Evolutionary conservation across 2,329 filamentous ascomycete species (phyloP).

Genomic region (Tolypocladium endophyticum): DNA sequence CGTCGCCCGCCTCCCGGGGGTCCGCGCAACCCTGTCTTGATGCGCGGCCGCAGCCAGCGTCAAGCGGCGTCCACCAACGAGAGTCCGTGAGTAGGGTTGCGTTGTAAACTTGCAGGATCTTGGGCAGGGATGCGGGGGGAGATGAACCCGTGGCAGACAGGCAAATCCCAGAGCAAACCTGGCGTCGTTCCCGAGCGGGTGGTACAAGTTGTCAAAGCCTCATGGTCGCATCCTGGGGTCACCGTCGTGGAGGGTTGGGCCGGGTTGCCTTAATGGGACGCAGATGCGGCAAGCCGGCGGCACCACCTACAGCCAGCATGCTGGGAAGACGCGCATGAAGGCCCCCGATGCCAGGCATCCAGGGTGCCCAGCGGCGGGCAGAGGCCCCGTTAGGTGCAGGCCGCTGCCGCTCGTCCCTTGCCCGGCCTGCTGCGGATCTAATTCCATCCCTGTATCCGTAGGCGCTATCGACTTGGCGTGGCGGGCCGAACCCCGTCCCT

Average conservation of each 20-base stretch:
- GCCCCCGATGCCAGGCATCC: background rate
- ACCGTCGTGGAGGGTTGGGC: background rate
- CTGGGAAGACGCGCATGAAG: background rate
- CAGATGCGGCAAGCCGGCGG: background rate
- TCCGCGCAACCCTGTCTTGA: background rate
- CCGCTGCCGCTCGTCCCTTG: background rate
- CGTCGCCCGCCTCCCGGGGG: background rate
- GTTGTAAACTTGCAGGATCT: background rate
- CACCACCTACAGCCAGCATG: background rate
- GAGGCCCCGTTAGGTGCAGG: background rate
- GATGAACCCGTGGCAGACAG: conserved; percentile 1
- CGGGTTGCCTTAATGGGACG: background rate
- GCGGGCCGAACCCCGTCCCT: background rate
- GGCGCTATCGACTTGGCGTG: background rate
- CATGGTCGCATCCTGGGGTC: background rate
- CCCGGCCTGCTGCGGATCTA: background rate
- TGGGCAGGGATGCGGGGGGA: background rate
- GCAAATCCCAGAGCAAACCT: background rate
- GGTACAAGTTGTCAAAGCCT: conserved; percentile 3
- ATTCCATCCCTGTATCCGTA: background rate
- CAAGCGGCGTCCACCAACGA: background rate
- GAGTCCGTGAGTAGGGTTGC: background rate
- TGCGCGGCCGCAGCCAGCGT: background rate
- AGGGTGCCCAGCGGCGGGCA: background rate
- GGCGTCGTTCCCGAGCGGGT: conserved; percentile 1